Evolutionary conservation across 345 rosid species (phyloP).

Genomic region (Sisymbrium irio): DNA sequence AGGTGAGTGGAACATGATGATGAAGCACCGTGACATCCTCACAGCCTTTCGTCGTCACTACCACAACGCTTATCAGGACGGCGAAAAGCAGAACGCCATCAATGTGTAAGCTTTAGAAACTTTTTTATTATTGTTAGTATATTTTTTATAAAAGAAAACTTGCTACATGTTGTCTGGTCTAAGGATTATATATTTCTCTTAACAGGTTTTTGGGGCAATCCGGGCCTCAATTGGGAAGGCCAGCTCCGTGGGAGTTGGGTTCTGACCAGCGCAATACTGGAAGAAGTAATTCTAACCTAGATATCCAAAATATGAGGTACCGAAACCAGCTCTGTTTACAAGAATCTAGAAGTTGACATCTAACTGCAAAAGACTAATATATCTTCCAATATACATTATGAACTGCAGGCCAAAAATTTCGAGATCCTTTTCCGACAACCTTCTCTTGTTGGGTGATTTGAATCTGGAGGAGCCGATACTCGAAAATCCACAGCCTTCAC

Average conservation of each 20-base stretch:
- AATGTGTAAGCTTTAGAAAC: slow-evolving; percentile 25
- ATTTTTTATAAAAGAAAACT: not conserved
- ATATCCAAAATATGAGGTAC: slow-evolving; percentile 28
- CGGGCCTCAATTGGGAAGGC: slow-evolving; percentile 28
- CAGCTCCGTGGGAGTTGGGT: slow-evolving; percentile 34
- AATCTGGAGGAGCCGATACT: slow-evolving; percentile 25
- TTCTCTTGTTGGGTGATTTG: slow-evolving; percentile 19
- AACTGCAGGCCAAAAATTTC: slow-evolving; percentile 31
- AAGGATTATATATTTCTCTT: not conserved
- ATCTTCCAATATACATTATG: slow-evolving; percentile 2
- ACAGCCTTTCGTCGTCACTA: slow-evolving; percentile 32
- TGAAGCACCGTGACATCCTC: slow-evolving; percentile 18
- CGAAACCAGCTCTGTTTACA: not conserved
- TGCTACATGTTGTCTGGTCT: not conserved
- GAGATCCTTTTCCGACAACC: slow-evolving; percentile 35
- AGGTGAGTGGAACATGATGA: slow-evolving; percentile 32
- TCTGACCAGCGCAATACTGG: slow-evolving; percentile 26
- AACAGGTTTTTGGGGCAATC: slow-evolving; percentile 37
- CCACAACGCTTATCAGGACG: slow-evolving; percentile 28
- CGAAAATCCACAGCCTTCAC: slow-evolving; percentile 22
- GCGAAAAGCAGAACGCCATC: slow-evolving; percentile 34
- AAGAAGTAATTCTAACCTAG: slow-evolving; percentile 35
- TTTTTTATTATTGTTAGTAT: too few species aligned
- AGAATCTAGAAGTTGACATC: not conserved
- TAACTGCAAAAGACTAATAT: not conserved